phyloP scores from a whole-genome alignment of 179 eudicot species.

The Beta corolliflora region DNA sequence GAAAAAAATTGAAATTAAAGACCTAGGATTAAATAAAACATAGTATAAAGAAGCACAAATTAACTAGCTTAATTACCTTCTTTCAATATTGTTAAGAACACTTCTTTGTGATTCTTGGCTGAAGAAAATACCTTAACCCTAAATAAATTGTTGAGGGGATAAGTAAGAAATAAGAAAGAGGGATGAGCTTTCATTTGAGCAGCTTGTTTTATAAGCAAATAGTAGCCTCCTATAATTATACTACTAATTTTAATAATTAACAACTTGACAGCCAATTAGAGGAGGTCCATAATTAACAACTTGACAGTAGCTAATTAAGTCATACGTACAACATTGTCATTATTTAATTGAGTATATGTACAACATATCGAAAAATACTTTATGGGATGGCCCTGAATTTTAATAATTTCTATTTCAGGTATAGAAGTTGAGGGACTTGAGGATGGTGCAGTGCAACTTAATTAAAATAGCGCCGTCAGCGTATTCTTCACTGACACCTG shows the following conservation, averaged over 20 bases:
- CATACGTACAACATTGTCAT: conserved; percentile 7
- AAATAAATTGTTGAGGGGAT: not conserved
- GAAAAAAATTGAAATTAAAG: not conserved
- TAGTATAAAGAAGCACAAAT: not conserved
- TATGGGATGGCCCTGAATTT: conserved; percentile 2
- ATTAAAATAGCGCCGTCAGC: conserved; percentile 27
- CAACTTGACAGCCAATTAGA: not conserved
- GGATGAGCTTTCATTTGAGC: conserved; percentile 9
- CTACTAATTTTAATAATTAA: too few relatives aligned
- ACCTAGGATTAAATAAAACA: not conserved
- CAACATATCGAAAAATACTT: not conserved
- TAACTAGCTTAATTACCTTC: not conserved
- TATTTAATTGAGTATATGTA: not conserved
- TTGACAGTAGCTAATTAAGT: not conserved
- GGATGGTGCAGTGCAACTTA: not conserved
- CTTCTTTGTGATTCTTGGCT: not conserved
- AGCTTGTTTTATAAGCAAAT: conserved; percentile 34
- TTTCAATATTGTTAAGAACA: too few relatives aligned
- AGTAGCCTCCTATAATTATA: not conserved
- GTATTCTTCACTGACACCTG: conserved; percentile 36
- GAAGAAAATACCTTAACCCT: conserved; percentile 20
- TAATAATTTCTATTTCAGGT: conserved; percentile 4
- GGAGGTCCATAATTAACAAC: too few relatives aligned
- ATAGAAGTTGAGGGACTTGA: conserved; percentile 15
- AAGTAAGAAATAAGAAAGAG: not conserved